These are phyloP conservation scores for Pezicula neosporulosa DNA, from an alignment of 2,329 filamentous ascomycete species.

Conservation along the genomic window DNA sequence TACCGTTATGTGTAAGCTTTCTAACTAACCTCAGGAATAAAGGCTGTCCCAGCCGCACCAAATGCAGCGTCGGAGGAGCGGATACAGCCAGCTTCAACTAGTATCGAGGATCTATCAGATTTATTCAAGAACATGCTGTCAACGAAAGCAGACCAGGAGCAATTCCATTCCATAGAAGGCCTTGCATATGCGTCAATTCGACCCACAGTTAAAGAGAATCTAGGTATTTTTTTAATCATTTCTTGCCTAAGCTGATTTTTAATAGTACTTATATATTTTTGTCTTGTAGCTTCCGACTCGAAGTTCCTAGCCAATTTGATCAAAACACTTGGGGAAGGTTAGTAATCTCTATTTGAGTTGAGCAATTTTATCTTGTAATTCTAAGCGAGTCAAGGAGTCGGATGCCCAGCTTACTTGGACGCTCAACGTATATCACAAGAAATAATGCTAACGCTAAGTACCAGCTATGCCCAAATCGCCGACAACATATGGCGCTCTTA, in stretches of 20 bases:
- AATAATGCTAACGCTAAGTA: too few relatives aligned
- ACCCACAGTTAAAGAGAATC: conserved; percentile 77
- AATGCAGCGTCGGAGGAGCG: conserved; percentile 31
- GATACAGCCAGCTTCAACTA: conserved; percentile 49
- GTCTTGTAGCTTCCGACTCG: conserved; percentile 50
- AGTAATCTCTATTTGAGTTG: too few relatives aligned
- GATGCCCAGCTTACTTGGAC: too few relatives aligned
- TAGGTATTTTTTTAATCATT: conserved; percentile 33
- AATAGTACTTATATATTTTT: too few relatives aligned
- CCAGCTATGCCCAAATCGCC: conserved; percentile 58
- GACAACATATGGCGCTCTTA: conserved; percentile 79
- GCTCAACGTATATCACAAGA: too few relatives aligned
- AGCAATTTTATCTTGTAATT: too few relatives aligned
- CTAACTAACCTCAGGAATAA: conserved; percentile 30
- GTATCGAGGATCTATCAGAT: conserved; percentile 61
- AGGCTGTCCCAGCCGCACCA: conserved; percentile 27
- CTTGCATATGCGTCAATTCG: conserved; percentile 89
- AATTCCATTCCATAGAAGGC: conserved; percentile 79
- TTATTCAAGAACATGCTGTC: conserved; percentile 66
- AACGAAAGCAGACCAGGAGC: conserved; percentile 44
- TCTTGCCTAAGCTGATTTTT: too few relatives aligned
- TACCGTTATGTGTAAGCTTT: conserved; percentile 19
- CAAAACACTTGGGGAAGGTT: conserved; percentile 49
- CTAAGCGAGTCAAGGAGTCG: too few relatives aligned
- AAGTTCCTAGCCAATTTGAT: conserved; percentile 69